Evolutionary conservation across 352 stramenopile genomes (phyloP), one percentile per base, ranked within the genome.

Genomic region (Phytophthora sojae): DNA sequence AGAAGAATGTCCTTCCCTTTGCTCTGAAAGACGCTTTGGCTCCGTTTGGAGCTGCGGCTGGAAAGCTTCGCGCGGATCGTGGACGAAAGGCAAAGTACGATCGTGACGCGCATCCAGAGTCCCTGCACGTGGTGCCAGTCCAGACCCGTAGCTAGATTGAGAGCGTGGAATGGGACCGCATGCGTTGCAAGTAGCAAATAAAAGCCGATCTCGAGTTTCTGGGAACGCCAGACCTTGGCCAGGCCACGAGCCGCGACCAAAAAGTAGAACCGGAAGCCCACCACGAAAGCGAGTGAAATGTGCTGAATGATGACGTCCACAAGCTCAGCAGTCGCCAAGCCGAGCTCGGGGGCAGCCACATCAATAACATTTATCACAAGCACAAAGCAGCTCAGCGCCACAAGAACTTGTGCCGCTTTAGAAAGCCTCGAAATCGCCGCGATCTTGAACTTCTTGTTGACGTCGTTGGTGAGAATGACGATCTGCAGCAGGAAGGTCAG

Each of bases 401-500:
- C 45, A 12, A 52, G 45, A 26, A 52, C 17, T 52, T 52, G 45
- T 11, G 45, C 17, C 19, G 29, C 45, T 14, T 61, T 64, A 3
- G 37, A 9, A 19, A 69, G 55, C 14, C 44, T 64, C 12, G 29
- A 14, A 9, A 42, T 52, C 26, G 61, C n/a, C 2, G 25, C 14
- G 8, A 68, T 29, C 30, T 61, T 67, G 39, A 61, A 49, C 35
- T 59, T 59, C 53, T 59, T 59, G 53, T 59, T 59, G 17, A 47
- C 53, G 8, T 69, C 69, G 15, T 56, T 21, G 6, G 64, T 64
- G 37, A 80, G 55, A 45, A 74, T 64, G 1, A 60, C 66, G 55
- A 80, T 77, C 55, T 80, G 73, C 9, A 77, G 57, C 4, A 76
- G 42, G 64, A 80, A 77, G 15, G 57, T 71, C 14, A 80, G 32